Conservation (phyloP, 352 stramenopile genomes). For the Phytopythium kandeliae region DNA sequence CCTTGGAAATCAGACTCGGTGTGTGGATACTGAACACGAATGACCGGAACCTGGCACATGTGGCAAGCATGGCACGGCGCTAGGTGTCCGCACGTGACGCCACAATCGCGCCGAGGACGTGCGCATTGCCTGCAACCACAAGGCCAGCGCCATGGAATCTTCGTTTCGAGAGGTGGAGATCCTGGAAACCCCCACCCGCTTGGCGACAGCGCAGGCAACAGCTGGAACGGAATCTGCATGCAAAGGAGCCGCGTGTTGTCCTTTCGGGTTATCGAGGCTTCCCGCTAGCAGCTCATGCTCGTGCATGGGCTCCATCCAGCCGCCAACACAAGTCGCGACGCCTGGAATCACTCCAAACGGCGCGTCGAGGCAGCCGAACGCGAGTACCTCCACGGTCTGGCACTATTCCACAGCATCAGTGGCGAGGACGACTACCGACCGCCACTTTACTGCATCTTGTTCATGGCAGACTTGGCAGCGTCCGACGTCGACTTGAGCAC, state of each 20-base stretch:
- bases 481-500: conserved; percentile 52
- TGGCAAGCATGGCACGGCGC: not conserved
- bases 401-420: conserved; percentile 4
- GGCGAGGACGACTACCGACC: not conserved
- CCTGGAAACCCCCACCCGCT: too few species aligned
- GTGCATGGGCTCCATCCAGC: not conserved
- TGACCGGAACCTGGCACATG: too few species aligned
- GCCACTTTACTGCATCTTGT: conserved; percentile 33
- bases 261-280: conserved; percentile 3
- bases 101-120: too few species aligned
- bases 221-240: not conserved
- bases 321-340: not conserved
- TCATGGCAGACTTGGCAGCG: conserved; percentile 37
- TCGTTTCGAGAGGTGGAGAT: too few species aligned
- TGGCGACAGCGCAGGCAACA: not conserved
- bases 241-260: conserved; percentile 2
- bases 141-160: not conserved
- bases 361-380: not conserved
- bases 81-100: too few species aligned
- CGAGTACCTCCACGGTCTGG: conserved; percentile 8
- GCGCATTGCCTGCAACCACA: too few species aligned
- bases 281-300: not conserved
- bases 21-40: too few species aligned
- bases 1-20: conserved; percentile 1
- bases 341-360: not conserved